phyloP scores from a whole-genome alignment of 2,329 filamentous ascomycete genomes.

The Endoconidiophora laricicola region DNA sequence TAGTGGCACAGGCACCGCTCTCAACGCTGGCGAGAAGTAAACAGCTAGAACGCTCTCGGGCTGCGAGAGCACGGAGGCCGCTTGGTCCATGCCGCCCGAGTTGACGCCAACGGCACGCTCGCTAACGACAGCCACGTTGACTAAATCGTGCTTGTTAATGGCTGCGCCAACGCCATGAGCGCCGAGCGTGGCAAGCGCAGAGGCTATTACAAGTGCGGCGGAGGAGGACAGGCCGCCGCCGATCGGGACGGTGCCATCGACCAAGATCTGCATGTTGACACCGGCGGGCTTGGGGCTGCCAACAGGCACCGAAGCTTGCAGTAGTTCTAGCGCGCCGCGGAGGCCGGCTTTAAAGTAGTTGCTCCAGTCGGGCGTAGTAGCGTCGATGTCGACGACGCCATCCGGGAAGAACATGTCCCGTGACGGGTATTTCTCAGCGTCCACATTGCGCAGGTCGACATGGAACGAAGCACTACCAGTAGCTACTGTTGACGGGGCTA shows the following conservation, averaged over 20 bases:
- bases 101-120: conserved; percentile 92
- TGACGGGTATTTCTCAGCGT: conserved; percentile 66
- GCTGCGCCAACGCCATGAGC: conserved; percentile 54
- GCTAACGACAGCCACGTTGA: conserved; percentile 85
- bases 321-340: conserved; percentile 59
- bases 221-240: conserved; percentile 88
- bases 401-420: conserved; percentile 55
- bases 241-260: conserved; percentile 82
- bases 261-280: conserved; percentile 68
- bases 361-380: conserved; percentile 77
- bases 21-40: conserved; percentile 66
- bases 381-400: conserved; percentile 55
- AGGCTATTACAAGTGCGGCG: conserved; percentile 83
- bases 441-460: conserved; percentile 51
- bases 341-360: conserved; percentile 97
- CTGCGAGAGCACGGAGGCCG: conserved; percentile 84
- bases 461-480: conserved; percentile 30
- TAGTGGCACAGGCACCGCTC: conserved; percentile 62
- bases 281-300: conserved; percentile 39
- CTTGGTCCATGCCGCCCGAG: conserved; percentile 95
- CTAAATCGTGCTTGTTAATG: conserved; percentile 81
- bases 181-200: conserved; percentile 70
- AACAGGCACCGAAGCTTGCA: conserved; percentile 42
- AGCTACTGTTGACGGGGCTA: conserved; percentile 29
- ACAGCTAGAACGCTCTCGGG: conserved; percentile 79